Percentiles rank a stretch among this genome's conserved stretches.
Evolutionary conservation across 306 rosid genomes (phyloP).

Genomic region (Alnus glutinosa): DNA sequence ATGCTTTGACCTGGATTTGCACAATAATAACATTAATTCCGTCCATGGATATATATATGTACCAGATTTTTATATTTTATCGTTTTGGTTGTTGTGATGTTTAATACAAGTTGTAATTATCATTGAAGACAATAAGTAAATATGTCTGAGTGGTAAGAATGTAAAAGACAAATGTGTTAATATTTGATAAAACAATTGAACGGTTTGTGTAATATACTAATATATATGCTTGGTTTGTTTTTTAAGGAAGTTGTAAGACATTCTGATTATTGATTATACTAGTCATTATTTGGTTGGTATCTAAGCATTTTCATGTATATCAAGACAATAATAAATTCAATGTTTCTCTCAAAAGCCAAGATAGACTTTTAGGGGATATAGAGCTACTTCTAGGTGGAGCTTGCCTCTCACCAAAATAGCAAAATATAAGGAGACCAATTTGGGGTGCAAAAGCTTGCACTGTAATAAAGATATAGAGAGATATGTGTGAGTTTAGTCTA

Average conservation of each 20-base stretch:
- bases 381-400: too few relatives aligned
- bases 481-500: too few relatives aligned
- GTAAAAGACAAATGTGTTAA: background rate
- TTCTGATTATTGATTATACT: background rate
- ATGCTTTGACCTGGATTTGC: constrained; percentile 44
- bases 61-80: background rate
- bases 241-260: background rate
- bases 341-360: too few relatives aligned
- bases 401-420: too few relatives aligned
- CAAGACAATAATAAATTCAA: background rate
- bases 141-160: too few relatives aligned
- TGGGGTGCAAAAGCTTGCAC: too few relatives aligned
- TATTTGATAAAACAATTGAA: background rate
- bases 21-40: background rate
- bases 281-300: background rate
- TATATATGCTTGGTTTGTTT: too few relatives aligned
- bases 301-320: background rate
- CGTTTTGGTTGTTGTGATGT: background rate
- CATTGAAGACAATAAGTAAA: background rate
- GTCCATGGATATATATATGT: background rate
- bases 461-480: too few relatives aligned
- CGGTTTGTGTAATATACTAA: background rate
- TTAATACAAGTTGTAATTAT: background rate
- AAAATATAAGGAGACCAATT: too few relatives aligned
- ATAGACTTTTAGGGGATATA: background rate